These are phyloP conservation scores for Alloteropsis semialata DNA, from an alignment of 176 grass and related monocot species.

Conservation along the genomic window DNA sequence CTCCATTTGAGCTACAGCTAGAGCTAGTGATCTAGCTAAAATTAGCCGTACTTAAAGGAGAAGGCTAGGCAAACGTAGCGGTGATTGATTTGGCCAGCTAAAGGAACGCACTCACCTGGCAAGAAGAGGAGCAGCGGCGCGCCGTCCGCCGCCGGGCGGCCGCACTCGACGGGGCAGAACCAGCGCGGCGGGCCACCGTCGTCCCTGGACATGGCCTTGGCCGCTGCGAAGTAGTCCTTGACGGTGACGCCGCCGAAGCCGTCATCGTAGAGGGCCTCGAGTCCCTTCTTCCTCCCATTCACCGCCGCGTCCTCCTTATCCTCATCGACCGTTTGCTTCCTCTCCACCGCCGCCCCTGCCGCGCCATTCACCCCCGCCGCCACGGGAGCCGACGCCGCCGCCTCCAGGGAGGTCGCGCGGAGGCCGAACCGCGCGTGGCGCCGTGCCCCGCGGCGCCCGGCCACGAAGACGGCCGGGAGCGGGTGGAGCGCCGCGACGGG, in stretches of 20 bases:
- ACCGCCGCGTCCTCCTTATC: background rate
- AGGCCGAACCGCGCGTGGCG: background rate
- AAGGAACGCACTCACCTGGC: conserved; percentile 45
- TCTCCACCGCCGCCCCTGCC: background rate
- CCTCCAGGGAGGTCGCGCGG: conserved; percentile 18
- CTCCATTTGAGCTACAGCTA: background rate
- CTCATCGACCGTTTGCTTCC: background rate
- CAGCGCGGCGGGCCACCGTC: conserved; percentile 81
- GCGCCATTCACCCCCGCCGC: background rate
- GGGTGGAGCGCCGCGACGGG: conserved; percentile 24
- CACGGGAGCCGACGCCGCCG: background rate
- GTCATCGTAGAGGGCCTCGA: conserved; percentile 72
- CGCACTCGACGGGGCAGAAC: conserved; percentile 81
- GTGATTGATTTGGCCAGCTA: background rate
- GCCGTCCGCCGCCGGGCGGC: conserved; percentile 40
- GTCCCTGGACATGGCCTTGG: conserved; percentile 49
- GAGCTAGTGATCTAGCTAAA: no score
- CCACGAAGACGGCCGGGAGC: conserved; percentile 5
- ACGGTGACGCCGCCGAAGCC: conserved; percentile 70
- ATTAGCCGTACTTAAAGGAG: no score
- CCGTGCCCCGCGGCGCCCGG: background rate
- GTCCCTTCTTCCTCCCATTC: background rate
- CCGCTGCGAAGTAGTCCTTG: conserved; percentile 77
- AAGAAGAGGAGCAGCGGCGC: conserved; percentile 86
- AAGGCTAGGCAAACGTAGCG: background rate